Conservation (phyloP, 257 asterid species). For the Paraleonurus japonicus region DNA sequence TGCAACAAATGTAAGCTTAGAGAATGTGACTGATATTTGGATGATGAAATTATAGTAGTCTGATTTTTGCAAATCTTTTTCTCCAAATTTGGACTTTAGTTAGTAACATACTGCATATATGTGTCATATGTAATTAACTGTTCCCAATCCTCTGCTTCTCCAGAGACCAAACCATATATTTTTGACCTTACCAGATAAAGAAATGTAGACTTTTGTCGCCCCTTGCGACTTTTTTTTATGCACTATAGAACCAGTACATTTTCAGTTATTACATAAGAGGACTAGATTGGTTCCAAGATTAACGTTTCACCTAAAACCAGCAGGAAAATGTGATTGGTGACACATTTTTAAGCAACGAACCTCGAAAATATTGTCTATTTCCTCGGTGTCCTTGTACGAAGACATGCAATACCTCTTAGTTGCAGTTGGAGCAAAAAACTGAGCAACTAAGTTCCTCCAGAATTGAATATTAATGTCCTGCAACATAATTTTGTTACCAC, state of each 20-base stretch:
- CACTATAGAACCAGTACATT: no score
- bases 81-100: neutral
- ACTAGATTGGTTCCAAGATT: neutral
- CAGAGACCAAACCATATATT: neutral
- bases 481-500: neutral
- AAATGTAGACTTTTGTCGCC: no score
- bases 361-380: conserved; percentile 20
- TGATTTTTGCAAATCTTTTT: neutral
- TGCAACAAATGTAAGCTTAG: conserved; percentile 22
- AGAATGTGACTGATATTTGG: neutral
- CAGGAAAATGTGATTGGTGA: no score
- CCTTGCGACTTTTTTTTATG: no score
- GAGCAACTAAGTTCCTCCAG: conserved; percentile 33
- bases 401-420: conserved; percentile 36
- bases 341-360: conserved; percentile 16
- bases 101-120: neutral
- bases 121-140: neutral
- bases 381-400: conserved; percentile 7
- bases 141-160: neutral
- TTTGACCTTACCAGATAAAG: neutral
- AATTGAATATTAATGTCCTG: conserved; percentile 38
- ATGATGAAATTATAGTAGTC: neutral
- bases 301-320: neutral
- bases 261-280: neutral
- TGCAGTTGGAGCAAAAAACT: conserved; percentile 37